Conservation (phyloP, 1,284 basidiomycete species). For the Fereydounia khargensis region DNA sequence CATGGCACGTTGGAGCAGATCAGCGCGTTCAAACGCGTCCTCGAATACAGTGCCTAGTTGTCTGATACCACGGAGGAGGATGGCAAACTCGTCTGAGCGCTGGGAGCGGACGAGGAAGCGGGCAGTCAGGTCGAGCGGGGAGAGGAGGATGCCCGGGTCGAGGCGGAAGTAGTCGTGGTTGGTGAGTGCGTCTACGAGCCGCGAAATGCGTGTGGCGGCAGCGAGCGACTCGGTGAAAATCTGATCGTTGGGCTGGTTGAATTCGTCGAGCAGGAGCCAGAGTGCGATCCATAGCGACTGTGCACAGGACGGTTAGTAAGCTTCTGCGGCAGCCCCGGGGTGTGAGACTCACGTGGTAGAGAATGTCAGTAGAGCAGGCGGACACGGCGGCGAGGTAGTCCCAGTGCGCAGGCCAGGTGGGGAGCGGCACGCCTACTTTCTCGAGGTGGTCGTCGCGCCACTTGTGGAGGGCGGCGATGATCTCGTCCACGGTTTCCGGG, state of each 20-base stretch:
- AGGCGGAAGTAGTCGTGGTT: conserved; percentile 39
- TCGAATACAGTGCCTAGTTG: conserved; percentile 72
- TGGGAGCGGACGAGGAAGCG: conserved; percentile 37
- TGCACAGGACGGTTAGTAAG: too few species aligned
- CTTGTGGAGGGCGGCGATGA: conserved; percentile 66
- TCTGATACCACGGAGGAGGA: conserved; percentile 77
- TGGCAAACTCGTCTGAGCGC: conserved; percentile 67
- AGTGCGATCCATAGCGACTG: conserved; percentile 67
- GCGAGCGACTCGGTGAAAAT: too few species aligned
- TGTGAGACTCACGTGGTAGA: conserved; percentile 81
- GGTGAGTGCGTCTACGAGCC: too few species aligned
- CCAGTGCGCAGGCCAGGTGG: conserved; percentile 75
- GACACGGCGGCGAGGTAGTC: conserved; percentile 80
- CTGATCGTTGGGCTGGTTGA: too few species aligned
- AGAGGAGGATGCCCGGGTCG: conserved; percentile 34
- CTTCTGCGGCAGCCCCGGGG: too few species aligned
- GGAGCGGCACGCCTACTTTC: conserved; percentile 72
- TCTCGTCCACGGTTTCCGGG: too few species aligned
- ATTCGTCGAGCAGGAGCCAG: conserved; percentile 68
- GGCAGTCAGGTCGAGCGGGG: conserved; percentile 15
- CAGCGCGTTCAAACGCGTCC: conserved; percentile 75
- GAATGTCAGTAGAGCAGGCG: conserved; percentile 77
- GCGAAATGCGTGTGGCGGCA: too few species aligned
- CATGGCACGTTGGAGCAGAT: conserved; percentile 60
- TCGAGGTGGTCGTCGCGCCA: conserved; percentile 76